Percentiles rank a stretch among this genome's conserved stretches.
Conservation (phyloP, 805 yeast species). For the Dipodascus geniculatus region DNA sequence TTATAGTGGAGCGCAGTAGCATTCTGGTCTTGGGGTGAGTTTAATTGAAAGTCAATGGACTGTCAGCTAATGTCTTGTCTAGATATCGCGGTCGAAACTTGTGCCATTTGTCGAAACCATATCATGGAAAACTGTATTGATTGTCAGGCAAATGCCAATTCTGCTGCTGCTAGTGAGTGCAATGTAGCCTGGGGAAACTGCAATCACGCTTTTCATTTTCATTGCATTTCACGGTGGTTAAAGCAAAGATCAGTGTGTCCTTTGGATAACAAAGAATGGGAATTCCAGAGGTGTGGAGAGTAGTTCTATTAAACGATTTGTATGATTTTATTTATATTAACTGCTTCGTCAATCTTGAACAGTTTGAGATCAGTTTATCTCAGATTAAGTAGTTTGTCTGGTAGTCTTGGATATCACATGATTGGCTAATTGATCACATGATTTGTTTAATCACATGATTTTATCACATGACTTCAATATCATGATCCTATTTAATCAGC, state of each 20-base stretch:
- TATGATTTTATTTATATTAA: background rate
- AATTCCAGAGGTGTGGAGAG: constrained; percentile 58
- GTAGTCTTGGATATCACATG: too few species aligned
- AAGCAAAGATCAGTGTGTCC: constrained; percentile 95
- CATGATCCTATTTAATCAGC: too few species aligned
- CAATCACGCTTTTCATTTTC: constrained; percentile 97
- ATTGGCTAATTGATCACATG: too few species aligned
- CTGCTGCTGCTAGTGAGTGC: constrained; percentile 58
- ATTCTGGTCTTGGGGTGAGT: constrained; percentile 95
- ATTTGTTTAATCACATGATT: background rate
- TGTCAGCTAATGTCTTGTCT: constrained; percentile 12
- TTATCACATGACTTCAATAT: background rate
- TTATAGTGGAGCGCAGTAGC: constrained; percentile 91
- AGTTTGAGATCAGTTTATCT: background rate
- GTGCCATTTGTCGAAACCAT: constrained; percentile 97
- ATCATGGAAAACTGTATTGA: constrained; percentile 96
- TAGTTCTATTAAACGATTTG: constrained; percentile 19
- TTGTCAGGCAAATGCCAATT: constrained; percentile 76
- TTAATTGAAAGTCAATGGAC: background rate
- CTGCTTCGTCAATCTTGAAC: background rate
- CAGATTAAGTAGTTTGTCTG: too few species aligned
- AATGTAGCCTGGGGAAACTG: constrained; percentile 96
- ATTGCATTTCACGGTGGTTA: constrained; percentile 93
- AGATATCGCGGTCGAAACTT: constrained; percentile 81
- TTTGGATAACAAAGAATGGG: constrained; percentile 88